Conservation (phyloP, 2,329 filamentous ascomycete species). For the Rhinocladiella mackenziei region DNA sequence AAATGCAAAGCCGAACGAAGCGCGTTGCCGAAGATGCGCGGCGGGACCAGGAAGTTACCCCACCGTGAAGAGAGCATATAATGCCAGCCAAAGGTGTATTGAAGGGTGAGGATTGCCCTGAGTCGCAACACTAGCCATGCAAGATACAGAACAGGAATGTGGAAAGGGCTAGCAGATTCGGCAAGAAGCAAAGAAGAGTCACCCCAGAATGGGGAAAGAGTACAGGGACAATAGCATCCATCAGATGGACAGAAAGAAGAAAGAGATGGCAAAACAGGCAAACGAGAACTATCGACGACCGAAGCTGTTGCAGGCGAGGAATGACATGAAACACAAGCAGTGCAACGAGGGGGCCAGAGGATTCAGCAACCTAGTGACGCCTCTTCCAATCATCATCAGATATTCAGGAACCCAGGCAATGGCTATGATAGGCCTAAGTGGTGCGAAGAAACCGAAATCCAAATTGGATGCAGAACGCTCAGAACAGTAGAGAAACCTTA, state of each 20-base stretch:
- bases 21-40: constrained; percentile 22
- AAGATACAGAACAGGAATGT: constrained; percentile 25
- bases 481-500: constrained; percentile 42
- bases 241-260: constrained; percentile 1
- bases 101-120: constrained; percentile 21
- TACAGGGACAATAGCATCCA: neutral
- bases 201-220: constrained; percentile 2
- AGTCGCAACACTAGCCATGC: constrained; percentile 22
- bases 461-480: constrained; percentile 43
- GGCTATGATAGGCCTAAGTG: constrained; percentile 45
- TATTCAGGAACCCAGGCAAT: constrained; percentile 51
- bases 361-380: constrained; percentile 69
- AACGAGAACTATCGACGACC: constrained; percentile 22
- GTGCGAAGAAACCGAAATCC: constrained; percentile 43
- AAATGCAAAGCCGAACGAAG: constrained; percentile 26
- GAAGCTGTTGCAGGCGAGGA: constrained; percentile 38
- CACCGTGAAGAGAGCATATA: constrained; percentile 24
- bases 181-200: constrained; percentile 1
- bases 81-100: constrained; percentile 26
- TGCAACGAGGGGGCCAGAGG: constrained; percentile 51
- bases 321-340: constrained; percentile 48
- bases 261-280: constrained; percentile 9
- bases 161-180: neutral
- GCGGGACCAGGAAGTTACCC: constrained; percentile 20
- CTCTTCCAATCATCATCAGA: constrained; percentile 64